These are phyloP conservation scores for Ophiosphaerella herpotricha DNA, from an alignment of 2,329 filamentous ascomycete genomes.

Conservation along the genomic window DNA sequence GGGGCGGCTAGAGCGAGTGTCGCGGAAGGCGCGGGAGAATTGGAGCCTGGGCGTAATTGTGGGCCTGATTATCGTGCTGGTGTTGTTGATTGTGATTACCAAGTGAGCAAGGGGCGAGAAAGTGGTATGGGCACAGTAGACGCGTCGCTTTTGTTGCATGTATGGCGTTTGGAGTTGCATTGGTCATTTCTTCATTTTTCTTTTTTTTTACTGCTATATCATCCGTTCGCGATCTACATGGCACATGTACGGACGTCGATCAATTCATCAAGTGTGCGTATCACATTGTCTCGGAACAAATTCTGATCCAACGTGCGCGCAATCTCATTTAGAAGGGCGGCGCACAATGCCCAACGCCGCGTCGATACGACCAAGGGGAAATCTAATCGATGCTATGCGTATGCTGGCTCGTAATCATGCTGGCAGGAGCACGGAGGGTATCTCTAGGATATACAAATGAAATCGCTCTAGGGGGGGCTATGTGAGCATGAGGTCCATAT, in stretches of 20 bases:
- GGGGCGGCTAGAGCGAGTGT: constrained; percentile 71
- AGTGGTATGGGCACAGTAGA: too few species aligned
- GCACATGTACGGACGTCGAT: too few species aligned
- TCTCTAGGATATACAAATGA: constrained; percentile 36
- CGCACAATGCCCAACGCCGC: constrained; percentile 15
- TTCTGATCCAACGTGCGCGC: too few species aligned
- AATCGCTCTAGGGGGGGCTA: constrained; percentile 15
- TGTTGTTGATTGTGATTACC: constrained; percentile 76
- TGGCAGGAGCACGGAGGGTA: constrained; percentile 28
- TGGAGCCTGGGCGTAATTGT: constrained; percentile 86
- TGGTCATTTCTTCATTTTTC: too few species aligned
- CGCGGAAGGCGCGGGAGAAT: constrained; percentile 77
- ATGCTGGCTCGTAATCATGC: constrained; percentile 10
- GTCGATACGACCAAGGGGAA: constrained; percentile 19
- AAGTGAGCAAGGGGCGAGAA: constrained; percentile 21
- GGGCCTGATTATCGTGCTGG: constrained; percentile 75
- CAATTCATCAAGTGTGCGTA: too few species aligned
- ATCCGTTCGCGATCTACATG: too few species aligned
- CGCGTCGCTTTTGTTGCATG: too few species aligned
- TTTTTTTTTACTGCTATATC: too few species aligned
- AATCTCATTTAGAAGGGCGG: too few species aligned
- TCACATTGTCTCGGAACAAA: too few species aligned
- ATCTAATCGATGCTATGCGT: constrained; percentile 6
- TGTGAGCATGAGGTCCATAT: not conserved
- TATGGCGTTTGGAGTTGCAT: too few species aligned